These are phyloP conservation scores for Camelina hispida DNA, from an alignment of 345 rosid genomes.

Conservation along the genomic window DNA sequence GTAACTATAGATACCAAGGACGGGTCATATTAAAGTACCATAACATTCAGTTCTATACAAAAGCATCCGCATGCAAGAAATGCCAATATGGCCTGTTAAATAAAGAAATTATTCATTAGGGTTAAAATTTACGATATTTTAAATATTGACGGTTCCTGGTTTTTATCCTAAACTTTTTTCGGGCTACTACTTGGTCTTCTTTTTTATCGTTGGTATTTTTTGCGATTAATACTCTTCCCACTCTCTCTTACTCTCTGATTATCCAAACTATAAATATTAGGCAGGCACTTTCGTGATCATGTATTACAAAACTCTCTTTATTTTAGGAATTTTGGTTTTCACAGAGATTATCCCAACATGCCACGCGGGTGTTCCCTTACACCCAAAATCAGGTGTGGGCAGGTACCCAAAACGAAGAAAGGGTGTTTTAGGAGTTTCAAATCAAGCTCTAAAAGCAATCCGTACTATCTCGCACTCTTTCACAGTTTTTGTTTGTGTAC, in stretches of 20 bases:
- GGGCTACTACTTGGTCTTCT: too few species aligned
- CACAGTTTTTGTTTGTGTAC: constrained; percentile 2
- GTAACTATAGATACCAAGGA: not conserved
- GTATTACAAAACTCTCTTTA: not conserved
- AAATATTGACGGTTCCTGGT: not conserved
- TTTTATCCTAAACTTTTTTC: not conserved
- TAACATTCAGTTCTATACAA: not conserved
- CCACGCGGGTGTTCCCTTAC: constrained; percentile 31
- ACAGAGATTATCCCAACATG: constrained; percentile 14
- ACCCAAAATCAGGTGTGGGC: constrained; percentile 19
- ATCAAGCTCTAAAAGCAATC: not conserved
- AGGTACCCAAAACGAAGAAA: not conserved
- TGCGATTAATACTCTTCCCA: not conserved
- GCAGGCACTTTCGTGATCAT: constrained; percentile 12
- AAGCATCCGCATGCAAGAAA: too few species aligned
- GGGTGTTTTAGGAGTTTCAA: not conserved
- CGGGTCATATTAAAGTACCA: not conserved
- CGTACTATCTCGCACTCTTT: constrained; percentile 20
- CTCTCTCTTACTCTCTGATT: not conserved
- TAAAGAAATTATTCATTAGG: too few species aligned
- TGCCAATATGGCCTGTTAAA: too few species aligned
- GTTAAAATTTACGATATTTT: too few species aligned
- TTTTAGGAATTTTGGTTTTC: not conserved
- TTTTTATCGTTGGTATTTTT: not conserved
- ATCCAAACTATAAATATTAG: not conserved